Evolutionary conservation across 2,329 filamentous ascomycete species (phyloP), one percentile per base, ranked within the genome.

Genomic region (Fusarium irregulare): DNA sequence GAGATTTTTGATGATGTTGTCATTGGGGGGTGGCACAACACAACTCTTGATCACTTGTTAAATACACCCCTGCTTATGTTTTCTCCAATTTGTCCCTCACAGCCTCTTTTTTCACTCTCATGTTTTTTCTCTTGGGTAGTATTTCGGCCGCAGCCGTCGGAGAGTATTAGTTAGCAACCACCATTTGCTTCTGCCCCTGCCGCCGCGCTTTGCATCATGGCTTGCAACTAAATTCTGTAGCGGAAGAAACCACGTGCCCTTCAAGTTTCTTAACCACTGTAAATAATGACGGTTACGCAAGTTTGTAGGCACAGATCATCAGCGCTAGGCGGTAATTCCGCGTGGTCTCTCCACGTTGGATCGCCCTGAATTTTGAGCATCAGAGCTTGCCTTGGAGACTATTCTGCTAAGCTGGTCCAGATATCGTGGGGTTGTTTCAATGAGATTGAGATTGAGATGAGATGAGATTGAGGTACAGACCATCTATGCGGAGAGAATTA

Each of bases 111-210:
- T 7, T 30, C 6, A 14, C 28, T 30, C 28, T 30, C 28, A 14
- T 30, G 28, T 7, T 30, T 30, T 30, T 30, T 30, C 28, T 49
- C 41, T 68, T 68, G 41, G 56, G 56, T 67, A 56, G 55, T 40
- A 71, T 71, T 57, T 71, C 68, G 68, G 68, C 56, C 56, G 64
- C 45, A 69, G 68, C 68, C 68, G 68, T 71, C 60, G 64, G 68
- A 62, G 37, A 66, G 37, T 34, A 44, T 49, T 56, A 46, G 23
- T 49, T 56, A 47, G 23, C 44, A 25, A 44, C 44, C 50, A 40
- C 55, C 21, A 23, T 32, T 32, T 21, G 20, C 28, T 30, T 49
- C 47, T 18, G 8, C 56, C 56, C 50, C 56, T 62, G 50, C 23
- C 54, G 20, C 41, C 27, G 32, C 37, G 20, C 55, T 60, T 66